Conservation (phyloP, 1,284 basidiomycete genomes). For the Ganoderma multipileum region DNA sequence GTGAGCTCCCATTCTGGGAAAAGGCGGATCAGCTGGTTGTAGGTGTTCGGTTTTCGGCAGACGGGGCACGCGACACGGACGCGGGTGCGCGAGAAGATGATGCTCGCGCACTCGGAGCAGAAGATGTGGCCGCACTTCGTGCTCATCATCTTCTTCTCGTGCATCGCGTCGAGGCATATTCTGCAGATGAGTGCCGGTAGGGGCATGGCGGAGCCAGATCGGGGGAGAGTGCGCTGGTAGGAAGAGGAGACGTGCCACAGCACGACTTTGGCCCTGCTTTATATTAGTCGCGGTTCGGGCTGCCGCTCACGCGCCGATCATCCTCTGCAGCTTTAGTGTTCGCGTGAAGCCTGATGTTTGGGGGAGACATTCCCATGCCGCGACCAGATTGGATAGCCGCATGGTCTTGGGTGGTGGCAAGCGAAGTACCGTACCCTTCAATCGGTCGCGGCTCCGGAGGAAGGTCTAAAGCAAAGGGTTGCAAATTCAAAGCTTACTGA, state of each 20-base stretch:
- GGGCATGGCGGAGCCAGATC: conserved; percentile 21
- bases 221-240: neutral
- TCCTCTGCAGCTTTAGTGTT: neutral
- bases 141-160: conserved; percentile 25
- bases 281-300: neutral
- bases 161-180: conserved; percentile 35
- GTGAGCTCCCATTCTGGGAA: conserved; percentile 29
- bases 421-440: neutral
- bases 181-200: conserved; percentile 29
- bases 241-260: neutral
- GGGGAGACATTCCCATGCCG: neutral
- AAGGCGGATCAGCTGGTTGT: conserved; percentile 34
- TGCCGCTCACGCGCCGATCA: neutral
- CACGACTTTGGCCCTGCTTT: neutral
- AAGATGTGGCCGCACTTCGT: conserved; percentile 41
- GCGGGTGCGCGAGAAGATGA: conserved; percentile 31
- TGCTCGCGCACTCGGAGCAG: conserved; percentile 38
- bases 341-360: neutral
- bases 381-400: neutral
- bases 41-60: conserved; percentile 33
- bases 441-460: neutral
- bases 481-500: neutral
- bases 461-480: neutral
- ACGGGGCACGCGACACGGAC: conserved; percentile 33
- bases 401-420: neutral